phyloP scores from a whole-genome alignment of 2,329 filamentous ascomycete genomes.

The Colletotrichum limetticola region DNA sequence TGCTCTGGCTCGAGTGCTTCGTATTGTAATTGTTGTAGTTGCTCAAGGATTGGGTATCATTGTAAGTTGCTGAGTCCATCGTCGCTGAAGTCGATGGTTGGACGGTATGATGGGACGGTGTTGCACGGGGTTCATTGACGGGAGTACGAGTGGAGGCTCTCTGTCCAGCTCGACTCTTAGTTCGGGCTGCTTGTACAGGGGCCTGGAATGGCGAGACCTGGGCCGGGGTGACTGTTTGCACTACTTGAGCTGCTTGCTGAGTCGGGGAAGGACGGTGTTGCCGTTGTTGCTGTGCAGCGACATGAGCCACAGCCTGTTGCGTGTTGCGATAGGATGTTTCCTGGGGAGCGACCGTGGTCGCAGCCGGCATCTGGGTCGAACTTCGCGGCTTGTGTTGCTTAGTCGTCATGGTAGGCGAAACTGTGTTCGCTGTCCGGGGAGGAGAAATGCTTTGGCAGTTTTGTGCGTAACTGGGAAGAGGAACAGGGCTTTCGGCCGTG shows the following conservation, averaged over 20 bases:
- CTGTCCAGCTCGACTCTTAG: slow-evolving; percentile 49
- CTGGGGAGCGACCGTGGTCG: neutral
- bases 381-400: slow-evolving; percentile 6
- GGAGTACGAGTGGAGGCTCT: slow-evolving; percentile 45
- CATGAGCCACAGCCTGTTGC: slow-evolving; percentile 35
- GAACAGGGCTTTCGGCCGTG: neutral
- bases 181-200: slow-evolving; percentile 37
- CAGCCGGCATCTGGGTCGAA: neutral
- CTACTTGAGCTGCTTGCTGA: slow-evolving; percentile 32
- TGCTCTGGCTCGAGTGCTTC: slow-evolving; percentile 27
- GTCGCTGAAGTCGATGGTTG: slow-evolving; percentile 48
- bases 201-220: slow-evolving; percentile 46
- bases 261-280: slow-evolving; percentile 42
- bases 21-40: slow-evolving; percentile 40
- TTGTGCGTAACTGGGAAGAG: slow-evolving; percentile 3
- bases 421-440: slow-evolving; percentile 3
- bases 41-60: slow-evolving; percentile 37
- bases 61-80: slow-evolving; percentile 19
- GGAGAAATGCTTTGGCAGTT: slow-evolving; percentile 23
- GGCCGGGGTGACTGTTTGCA: slow-evolving; percentile 39
- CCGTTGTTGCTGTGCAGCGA: slow-evolving; percentile 38
- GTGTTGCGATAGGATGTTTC: slow-evolving; percentile 3
- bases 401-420: slow-evolving; percentile 15
- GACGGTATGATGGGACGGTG: slow-evolving; percentile 39
- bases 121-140: slow-evolving; percentile 38